A percentile compares a stretch with the other conserved stretches of the same genome.
Evolutionary conservation across 306 rosid species (phyloP).

Genomic region (Begonia peltatifolia): DNA sequence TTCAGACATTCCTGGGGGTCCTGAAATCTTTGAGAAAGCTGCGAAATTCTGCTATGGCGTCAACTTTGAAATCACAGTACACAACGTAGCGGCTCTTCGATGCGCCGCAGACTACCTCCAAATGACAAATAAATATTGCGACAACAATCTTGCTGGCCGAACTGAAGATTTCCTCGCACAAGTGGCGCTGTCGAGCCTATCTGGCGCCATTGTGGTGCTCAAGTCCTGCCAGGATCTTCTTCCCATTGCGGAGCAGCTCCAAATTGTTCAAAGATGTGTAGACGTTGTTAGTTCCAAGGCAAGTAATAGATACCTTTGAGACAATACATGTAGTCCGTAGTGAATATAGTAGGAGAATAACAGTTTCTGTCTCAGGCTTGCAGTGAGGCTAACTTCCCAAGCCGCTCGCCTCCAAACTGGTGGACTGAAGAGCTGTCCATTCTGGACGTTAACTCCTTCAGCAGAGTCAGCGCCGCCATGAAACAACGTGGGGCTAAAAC

Average conservation of each 20-base stretch:
- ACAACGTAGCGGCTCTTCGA: conserved; percentile 60
- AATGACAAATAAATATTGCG: conserved; percentile 60
- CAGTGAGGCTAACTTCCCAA: conserved; percentile 57
- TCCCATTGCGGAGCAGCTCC: conserved; percentile 40
- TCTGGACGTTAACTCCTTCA: conserved; percentile 36
- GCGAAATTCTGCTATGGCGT: conserved; percentile 89
- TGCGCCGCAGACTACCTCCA: conserved; percentile 76
- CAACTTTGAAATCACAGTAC: conserved; percentile 73
- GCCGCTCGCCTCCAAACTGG: conserved; percentile 74
- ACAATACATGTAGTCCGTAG: neutral
- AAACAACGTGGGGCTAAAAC: conserved; percentile 41
- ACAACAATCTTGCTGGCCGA: conserved; percentile 52
- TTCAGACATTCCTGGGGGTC: conserved; percentile 69
- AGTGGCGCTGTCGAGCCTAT: conserved; percentile 49
- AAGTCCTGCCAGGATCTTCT: conserved; percentile 45
- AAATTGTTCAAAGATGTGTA: conserved; percentile 36
- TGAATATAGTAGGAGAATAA: neutral
- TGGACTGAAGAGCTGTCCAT: conserved; percentile 78
- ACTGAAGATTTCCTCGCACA: conserved; percentile 59
- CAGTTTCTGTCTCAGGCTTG: conserved; percentile 16
- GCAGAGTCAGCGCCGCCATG: conserved; percentile 45
- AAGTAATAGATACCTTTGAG: neutral
- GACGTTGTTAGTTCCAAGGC: conserved; percentile 37
- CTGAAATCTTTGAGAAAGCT: conserved; percentile 71
- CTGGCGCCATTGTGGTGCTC: conserved; percentile 45